Conservation (phyloP, 2,329 filamentous ascomycete genomes). For the Trichoderma hamatum region DNA sequence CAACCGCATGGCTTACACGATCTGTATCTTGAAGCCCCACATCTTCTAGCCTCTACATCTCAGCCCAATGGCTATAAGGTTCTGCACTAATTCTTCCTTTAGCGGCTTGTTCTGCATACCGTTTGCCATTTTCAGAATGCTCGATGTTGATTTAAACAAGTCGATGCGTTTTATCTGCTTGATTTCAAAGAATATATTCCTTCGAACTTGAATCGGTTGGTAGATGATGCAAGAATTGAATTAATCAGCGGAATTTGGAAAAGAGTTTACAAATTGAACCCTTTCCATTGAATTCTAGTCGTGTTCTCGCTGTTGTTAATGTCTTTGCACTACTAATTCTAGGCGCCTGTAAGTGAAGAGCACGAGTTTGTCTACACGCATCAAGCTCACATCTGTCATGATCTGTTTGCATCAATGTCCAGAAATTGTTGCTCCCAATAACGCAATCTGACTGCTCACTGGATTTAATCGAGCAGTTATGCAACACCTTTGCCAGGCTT, state of each 20-base stretch:
- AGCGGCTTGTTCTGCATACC: neutral
- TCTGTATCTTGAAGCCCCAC: neutral
- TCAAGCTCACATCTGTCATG: neutral
- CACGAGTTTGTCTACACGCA: neutral
- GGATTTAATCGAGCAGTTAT: neutral
- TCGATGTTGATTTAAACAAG: neutral
- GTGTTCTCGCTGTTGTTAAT: too few relatives aligned
- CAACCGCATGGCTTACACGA: neutral
- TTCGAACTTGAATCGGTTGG: neutral
- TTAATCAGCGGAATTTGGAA: neutral
- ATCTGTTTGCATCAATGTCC: neutral
- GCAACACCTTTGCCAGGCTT: neutral
- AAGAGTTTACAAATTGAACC: neutral
- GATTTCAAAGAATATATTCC: neutral
- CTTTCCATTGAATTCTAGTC: neutral
- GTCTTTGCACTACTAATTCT: neutral
- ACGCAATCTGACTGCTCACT: too few relatives aligned
- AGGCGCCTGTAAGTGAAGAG: too few relatives aligned
- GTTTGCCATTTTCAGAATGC: neutral
- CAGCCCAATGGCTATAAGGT: neutral
- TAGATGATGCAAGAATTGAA: neutral
- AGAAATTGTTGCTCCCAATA: too few relatives aligned
- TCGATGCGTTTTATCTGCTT: neutral
- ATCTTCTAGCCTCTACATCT: neutral
- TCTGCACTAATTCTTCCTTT: neutral